These are phyloP conservation scores for Picea mariana DNA, from an alignment of 83 land plant species.

Conservation along the genomic window DNA sequence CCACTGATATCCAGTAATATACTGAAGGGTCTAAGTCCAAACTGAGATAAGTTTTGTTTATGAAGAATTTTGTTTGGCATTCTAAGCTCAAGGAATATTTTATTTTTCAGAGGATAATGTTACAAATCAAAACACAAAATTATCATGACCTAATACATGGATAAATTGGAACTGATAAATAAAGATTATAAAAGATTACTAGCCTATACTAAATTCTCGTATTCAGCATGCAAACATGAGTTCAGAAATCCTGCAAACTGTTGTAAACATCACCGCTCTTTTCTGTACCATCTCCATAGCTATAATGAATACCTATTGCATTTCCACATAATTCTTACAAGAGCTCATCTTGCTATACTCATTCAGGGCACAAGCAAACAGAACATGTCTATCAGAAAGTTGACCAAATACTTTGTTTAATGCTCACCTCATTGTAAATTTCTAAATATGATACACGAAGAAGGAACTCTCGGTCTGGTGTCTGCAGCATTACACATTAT, in stretches of 20 bases:
- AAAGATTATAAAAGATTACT: neutral
- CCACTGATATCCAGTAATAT: neutral
- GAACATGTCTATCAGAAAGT: neutral
- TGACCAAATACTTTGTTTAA: neutral
- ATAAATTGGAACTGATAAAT: neutral
- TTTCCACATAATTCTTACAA: neutral
- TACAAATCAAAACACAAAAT: neutral
- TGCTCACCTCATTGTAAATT: conserved; percentile 86
- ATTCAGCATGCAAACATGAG: neutral
- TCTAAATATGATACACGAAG: conserved; percentile 90
- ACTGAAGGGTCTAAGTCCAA: neutral
- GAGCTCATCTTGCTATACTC: conserved; percentile 4
- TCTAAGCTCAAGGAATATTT: neutral
- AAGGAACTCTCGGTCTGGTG: conserved; percentile 89
- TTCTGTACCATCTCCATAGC: neutral
- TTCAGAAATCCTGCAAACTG: neutral
- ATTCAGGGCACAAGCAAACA: neutral
- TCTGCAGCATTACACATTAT: conserved; percentile 36
- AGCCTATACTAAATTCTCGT: no score
- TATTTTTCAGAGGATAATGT: neutral
- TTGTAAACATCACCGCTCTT: neutral
- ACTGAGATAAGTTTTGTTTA: neutral
- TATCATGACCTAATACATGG: neutral
- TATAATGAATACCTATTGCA: neutral
- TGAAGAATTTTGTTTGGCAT: neutral